Conservation (phyloP, 495 filamentous ascomycete genomes). For the Chlorociboria aeruginascens region DNA sequence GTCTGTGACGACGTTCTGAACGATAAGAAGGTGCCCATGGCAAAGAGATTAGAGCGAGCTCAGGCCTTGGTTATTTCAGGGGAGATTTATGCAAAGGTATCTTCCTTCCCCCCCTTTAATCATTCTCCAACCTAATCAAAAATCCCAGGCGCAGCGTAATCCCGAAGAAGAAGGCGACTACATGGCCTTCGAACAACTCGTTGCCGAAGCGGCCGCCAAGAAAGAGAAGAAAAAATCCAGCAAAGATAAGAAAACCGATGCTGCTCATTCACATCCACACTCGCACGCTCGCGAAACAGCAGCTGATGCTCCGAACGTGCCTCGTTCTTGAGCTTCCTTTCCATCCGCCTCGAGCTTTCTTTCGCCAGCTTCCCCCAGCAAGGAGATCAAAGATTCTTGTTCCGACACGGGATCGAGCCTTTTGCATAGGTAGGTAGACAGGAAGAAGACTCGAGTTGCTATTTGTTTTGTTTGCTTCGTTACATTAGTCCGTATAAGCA, state of each 20-base stretch:
- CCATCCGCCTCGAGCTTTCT: neutral
- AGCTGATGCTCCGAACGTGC: conserved; percentile 35
- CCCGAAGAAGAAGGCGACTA: conserved; percentile 97
- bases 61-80: conserved; percentile 80
- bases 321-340: conserved; percentile 14
- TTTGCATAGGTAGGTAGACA: neutral
- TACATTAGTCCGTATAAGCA: too few species aligned
- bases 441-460: too few species aligned
- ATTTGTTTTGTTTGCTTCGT: too few species aligned
- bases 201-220: conserved; percentile 91
- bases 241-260: conserved; percentile 34
- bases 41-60: conserved; percentile 82
- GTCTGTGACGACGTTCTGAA: conserved; percentile 57
- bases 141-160: conserved; percentile 65
- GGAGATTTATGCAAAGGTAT: conserved; percentile 77
- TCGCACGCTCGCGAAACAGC: conserved; percentile 15
- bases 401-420: neutral
- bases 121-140: conserved; percentile 14
- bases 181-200: conserved; percentile 97
- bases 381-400: neutral
- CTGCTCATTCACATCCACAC: neutral
- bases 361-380: too few species aligned
- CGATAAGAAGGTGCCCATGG: conserved; percentile 72
- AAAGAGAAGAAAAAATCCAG: conserved; percentile 74
- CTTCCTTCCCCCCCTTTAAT: neutral